phyloP scores from a whole-genome alignment of 352 stramenopile species.

The Phytophthora kernoviae region DNA sequence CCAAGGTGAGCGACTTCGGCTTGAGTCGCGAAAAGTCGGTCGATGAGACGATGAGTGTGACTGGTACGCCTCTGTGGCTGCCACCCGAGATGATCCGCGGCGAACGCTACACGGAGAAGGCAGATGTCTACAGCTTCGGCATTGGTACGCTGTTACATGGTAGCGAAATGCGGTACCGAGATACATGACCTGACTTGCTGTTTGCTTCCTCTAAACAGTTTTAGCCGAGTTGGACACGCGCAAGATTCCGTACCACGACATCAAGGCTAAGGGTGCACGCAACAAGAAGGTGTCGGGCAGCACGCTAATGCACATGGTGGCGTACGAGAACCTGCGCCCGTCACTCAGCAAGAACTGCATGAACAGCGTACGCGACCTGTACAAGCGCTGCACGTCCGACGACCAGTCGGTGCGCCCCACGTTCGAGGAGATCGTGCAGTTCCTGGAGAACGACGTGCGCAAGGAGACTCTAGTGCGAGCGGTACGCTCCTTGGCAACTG shows the following conservation, averaged over 20 bases:
- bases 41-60: slow-evolving; percentile 94
- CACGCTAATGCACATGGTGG: slow-evolving; percentile 90
- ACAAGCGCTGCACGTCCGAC: slow-evolving; percentile 80
- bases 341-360: slow-evolving; percentile 87
- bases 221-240: slow-evolving; percentile 84
- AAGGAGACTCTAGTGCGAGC: slow-evolving; percentile 84
- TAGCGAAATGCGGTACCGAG: background rate
- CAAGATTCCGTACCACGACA: slow-evolving; percentile 89
- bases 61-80: slow-evolving; percentile 82
- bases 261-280: slow-evolving; percentile 79
- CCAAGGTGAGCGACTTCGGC: slow-evolving; percentile 98
- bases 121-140: slow-evolving; percentile 89
- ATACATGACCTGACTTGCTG: slow-evolving; percentile 6
- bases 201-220: slow-evolving; percentile 43
- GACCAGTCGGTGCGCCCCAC: slow-evolving; percentile 77
- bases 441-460: slow-evolving; percentile 85
- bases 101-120: slow-evolving; percentile 89
- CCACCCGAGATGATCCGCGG: slow-evolving; percentile 90
- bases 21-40: slow-evolving; percentile 96
- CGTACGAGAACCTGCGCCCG: slow-evolving; percentile 87
- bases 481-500: slow-evolving; percentile 45
- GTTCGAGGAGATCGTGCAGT: slow-evolving; percentile 87
- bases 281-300: slow-evolving; percentile 89
- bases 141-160: slow-evolving; percentile 54
- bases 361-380: slow-evolving; percentile 80